phyloP scores from a whole-genome alignment of 2,329 filamentous ascomycete species.

The Lasiodiplodia sp. region DNA sequence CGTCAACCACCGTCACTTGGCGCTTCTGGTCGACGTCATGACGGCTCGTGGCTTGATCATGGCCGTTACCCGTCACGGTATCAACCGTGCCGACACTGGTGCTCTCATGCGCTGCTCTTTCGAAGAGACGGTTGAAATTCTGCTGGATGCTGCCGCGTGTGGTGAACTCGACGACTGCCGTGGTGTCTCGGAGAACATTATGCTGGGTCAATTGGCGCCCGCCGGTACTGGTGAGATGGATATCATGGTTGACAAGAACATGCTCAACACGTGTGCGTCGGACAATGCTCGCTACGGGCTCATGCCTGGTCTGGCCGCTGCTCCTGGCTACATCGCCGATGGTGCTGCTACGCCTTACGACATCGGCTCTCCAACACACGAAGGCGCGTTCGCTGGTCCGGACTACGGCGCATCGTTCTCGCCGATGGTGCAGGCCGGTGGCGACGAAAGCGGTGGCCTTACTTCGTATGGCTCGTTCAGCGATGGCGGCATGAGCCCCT shows the following conservation, averaged over 20 bases:
- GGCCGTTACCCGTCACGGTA: conserved; percentile 96
- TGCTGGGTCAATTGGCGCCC: conserved; percentile 95
- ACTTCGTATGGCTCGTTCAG: conserved; percentile 75
- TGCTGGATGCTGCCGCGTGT: conserved; percentile 91
- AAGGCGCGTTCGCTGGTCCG: conserved; percentile 65
- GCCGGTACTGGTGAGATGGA: conserved; percentile 98
- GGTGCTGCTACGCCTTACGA: conserved; percentile 97
- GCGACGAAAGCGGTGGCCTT: conserved; percentile 63
- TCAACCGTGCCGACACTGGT: conserved; percentile 97
- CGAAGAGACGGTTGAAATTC: conserved; percentile 98
- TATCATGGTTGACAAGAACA: conserved; percentile 88
- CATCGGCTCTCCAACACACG: conserved; percentile 68
- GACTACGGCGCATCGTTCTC: conserved; percentile 72
- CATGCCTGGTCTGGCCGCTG: conserved; percentile 79
- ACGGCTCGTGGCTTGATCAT: conserved; percentile 93
- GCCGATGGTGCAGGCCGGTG: conserved; percentile 75
- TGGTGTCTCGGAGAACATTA: conserved; percentile 98
- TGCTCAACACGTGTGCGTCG: conserved; percentile 76
- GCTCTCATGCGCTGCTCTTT: conserved; percentile 99
- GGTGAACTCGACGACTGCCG: conserved; percentile 97
- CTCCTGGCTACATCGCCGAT: conserved; percentile 75
- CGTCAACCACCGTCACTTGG: conserved; percentile 97
- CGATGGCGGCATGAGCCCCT: conserved; percentile 70
- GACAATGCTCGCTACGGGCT: conserved; percentile 69
- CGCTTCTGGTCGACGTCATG: conserved; percentile 96